Percentiles rank a stretch among this genome's conserved stretches.
phyloP scores from a whole-genome alignment of 2,329 filamentous ascomycete species.

The Trichoderma atrobrunneum region DNA sequence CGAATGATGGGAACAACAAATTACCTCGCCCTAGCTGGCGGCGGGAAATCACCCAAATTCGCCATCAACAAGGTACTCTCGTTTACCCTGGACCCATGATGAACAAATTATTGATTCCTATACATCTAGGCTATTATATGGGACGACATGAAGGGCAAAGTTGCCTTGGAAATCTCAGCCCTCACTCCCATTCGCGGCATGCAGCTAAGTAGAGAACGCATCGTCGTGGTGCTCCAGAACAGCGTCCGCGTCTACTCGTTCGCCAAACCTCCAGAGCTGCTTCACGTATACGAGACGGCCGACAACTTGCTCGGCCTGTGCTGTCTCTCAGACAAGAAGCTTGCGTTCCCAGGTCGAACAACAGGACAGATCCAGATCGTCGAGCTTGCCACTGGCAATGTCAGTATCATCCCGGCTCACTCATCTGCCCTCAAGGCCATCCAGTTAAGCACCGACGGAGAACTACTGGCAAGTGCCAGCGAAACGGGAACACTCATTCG shows the following conservation, averaged over 20 bases:
- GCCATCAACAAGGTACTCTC: slow-evolving; percentile 76
- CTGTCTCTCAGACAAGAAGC: slow-evolving; percentile 67
- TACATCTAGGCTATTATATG: slow-evolving; percentile 70
- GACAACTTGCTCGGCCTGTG: slow-evolving; percentile 81
- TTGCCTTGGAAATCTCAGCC: slow-evolving; percentile 74
- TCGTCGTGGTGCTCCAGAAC: slow-evolving; percentile 79
- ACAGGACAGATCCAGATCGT: slow-evolving; percentile 87
- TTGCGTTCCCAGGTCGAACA: slow-evolving; percentile 86
- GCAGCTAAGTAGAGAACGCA: slow-evolving; percentile 69
- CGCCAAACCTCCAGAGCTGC: slow-evolving; percentile 65
- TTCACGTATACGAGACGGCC: slow-evolving; percentile 78
- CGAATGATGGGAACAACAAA: slow-evolving; percentile 86
- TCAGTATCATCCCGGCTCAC: slow-evolving; percentile 93
- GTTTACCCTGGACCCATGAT: not conserved
- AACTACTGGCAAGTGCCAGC: slow-evolving; percentile 83
- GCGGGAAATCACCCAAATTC: slow-evolving; percentile 80
- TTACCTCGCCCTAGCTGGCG: slow-evolving; percentile 85
- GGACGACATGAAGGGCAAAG: slow-evolving; percentile 78
- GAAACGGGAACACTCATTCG: slow-evolving; percentile 87
- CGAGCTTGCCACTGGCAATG: slow-evolving; percentile 71
- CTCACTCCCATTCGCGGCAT: slow-evolving; percentile 78
- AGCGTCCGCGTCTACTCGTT: slow-evolving; percentile 80
- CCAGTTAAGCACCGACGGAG: slow-evolving; percentile 74
- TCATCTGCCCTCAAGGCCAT: slow-evolving; percentile 75
- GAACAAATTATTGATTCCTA: not conserved